Conservation (phyloP, 352 stramenopile species). For the Pythium sukuiense region DNA sequence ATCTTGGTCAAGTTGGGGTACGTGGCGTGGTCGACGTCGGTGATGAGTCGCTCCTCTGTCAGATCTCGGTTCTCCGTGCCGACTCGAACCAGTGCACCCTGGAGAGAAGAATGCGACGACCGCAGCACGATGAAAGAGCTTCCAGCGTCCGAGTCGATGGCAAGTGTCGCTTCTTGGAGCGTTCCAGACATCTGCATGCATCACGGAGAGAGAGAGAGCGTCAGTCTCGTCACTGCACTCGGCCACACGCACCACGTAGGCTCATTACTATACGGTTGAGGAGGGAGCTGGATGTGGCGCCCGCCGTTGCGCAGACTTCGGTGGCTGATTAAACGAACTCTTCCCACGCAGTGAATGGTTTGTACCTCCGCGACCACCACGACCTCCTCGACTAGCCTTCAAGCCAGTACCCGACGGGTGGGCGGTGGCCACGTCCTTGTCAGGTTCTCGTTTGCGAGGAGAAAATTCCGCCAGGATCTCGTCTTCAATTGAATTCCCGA, state of each 20-base stretch:
- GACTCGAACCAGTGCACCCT: constrained; percentile 14
- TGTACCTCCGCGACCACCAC: not conserved
- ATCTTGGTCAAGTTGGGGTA: constrained; percentile 11
- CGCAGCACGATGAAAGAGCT: constrained; percentile 9
- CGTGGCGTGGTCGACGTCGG: constrained; percentile 7
- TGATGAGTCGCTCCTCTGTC: constrained; percentile 21
- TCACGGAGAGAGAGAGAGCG: not conserved
- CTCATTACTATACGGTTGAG: constrained; percentile 27
- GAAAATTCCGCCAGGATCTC: constrained; percentile 38
- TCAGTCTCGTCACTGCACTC: constrained; percentile 17
- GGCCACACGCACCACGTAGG: not conserved
- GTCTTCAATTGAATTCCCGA: constrained; percentile 29
- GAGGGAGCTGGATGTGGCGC: not conserved
- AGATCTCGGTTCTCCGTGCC: constrained; percentile 16
- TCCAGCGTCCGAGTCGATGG: constrained; percentile 14
- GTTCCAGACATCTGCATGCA: not conserved
- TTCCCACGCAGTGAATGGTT: not conserved
- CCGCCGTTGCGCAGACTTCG: constrained; percentile 6
- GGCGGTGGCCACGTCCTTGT: not conserved
- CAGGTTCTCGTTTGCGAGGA: not conserved
- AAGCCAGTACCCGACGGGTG: not conserved
- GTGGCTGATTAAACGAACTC: not conserved
- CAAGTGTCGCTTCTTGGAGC: constrained; percentile 17
- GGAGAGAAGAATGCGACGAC: not conserved
- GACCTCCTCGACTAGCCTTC: not conserved